Evolutionary conservation across 345 rosid species (phyloP), one percentile per base, ranked within the genome.

Genomic region (Gossypium mustelinum): DNA sequence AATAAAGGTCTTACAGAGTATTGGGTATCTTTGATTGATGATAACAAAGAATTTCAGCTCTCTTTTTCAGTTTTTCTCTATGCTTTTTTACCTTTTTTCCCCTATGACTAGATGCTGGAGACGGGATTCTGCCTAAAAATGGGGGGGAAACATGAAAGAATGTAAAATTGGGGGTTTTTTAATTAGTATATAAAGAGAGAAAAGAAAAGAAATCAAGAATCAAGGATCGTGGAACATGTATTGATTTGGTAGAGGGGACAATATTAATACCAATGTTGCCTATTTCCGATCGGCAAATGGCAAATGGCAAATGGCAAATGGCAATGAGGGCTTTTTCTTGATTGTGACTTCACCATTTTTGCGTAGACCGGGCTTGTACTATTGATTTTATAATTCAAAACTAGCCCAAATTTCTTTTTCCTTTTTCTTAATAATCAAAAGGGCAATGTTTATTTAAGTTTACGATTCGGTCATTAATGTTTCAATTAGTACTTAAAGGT

Each of bases 1-100:
- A 50, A 50, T 13, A 14, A 16, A 2, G 72, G 27, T 68, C 72
- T 68, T 68, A 68, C 58, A 68, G 58, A 25, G 72, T 50, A 25
- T 68, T 66, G 58, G 44, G 58, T 50, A 2, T 25, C 50, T 4
- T 64, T 64, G 51, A 41, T n/a, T 25, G 44, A 68, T 25, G 44
- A 68, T 50, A 68, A 25, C 58, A 68, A 9, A 25, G 72, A 48
- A 54, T 17, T 54, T 54, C 9, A 54, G 10, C 10, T 18, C 71
- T 67, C 17, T 65, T 11, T 43, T 34, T 34, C 41, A 34, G 41
- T 34, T 34, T 34, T 20, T 20, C 48, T 45, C 11, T 48, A 9
- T 24, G 13, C 11, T 24, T 24, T 48, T 48, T 8, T 2, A 34
- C 9, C 1, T 11, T 10, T 11, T 43, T 44, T 18, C 14, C 12